Base-by-base conservation (phyloP, 441 rosid genomes). In the Sinapis alba region DNA sequence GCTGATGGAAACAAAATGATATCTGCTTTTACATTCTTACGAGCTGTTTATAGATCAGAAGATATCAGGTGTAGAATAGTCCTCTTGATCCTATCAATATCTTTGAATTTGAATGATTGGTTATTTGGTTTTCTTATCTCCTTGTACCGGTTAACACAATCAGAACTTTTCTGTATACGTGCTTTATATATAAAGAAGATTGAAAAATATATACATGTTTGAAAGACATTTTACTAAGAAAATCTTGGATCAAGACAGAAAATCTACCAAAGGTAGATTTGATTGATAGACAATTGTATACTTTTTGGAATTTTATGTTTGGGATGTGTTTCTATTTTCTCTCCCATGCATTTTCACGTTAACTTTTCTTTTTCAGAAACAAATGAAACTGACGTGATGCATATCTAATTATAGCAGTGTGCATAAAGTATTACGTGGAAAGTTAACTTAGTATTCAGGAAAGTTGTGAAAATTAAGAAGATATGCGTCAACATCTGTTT, bases 51-150 rank as follows among this genome's bases (percentile, higher is more conserved):
- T 65, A 64, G 51, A 62, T 76, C 61, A 57, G 53, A 53, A 62
- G 69, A n/a, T 28, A 20, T 30, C 47, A 75, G 69, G 56, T 61
- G 74, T 76, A 69, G 53, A 20, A 21, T 56, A 62, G 60, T 56
- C 61, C 13, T 38, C 43, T 63, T 30, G 34, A 51, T 51, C 50
- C 54, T 21, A 53, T 72, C 62, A 41, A 20, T 60, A 24, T 68
- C 61, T 30, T 51, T 26, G 41, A 6, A 27, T 9, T 4, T 60
- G 23, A 15, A 28, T 60, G 41, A 28, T 59, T 19, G 21, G 41
- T n/a, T n/a, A n/a, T n/a, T n/a, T n/a, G n/a, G n/a, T n/a, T n/a
- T n/a, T n/a, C n/a, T n/a, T n/a, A n/a, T n/a, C n/a, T n/a, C n/a
- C n/a, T n/a, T n/a, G 34, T 28, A 28, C 34, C 34, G 34, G 34